A percentile compares a stretch with the other conserved stretches of the same genome.
Evolutionary conservation across 768 basidiomycete genomes (phyloP).

Genomic region (Kwoniella botswanensis): DNA sequence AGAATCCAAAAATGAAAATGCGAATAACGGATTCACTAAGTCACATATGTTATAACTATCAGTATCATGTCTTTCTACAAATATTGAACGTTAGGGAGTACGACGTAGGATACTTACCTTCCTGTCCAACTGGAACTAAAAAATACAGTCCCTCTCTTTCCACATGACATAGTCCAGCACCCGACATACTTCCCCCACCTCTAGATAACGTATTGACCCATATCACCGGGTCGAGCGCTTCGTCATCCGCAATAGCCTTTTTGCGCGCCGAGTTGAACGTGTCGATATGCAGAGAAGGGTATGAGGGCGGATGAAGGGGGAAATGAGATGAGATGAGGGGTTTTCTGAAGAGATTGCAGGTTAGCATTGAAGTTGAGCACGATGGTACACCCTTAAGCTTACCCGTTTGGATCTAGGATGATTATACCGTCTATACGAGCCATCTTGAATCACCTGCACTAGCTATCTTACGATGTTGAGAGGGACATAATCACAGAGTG

Average conservation of each 20-base stretch:
- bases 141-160: conserved; percentile 75
- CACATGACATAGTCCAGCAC: conserved; percentile 77
- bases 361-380: neutral
- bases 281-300: conserved; percentile 84
- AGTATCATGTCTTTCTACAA: neutral
- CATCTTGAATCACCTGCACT: conserved; percentile 32
- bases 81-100: neutral
- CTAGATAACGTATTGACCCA: conserved; percentile 50
- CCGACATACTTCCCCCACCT: conserved; percentile 42
- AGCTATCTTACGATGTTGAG: neutral
- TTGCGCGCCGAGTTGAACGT: conserved; percentile 75
- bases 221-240: conserved; percentile 52
- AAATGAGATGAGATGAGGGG: conserved; percentile 92
- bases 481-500: too few relatives aligned
- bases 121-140: conserved; percentile 79
- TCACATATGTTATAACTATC: neutral
- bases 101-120: conserved; percentile 67
- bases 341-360: conserved; percentile 53
- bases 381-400: too few relatives aligned
- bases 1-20: conserved; percentile 83
- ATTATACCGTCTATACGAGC: conserved; percentile 56
- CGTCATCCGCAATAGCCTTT: conserved; percentile 54
- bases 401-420: conserved; percentile 56
- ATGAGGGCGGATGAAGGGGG: conserved; percentile 73
- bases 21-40: conserved; percentile 84